Evolutionary conservation across 257 asterid species (phyloP).

Genomic region (Solanum virginianum): DNA sequence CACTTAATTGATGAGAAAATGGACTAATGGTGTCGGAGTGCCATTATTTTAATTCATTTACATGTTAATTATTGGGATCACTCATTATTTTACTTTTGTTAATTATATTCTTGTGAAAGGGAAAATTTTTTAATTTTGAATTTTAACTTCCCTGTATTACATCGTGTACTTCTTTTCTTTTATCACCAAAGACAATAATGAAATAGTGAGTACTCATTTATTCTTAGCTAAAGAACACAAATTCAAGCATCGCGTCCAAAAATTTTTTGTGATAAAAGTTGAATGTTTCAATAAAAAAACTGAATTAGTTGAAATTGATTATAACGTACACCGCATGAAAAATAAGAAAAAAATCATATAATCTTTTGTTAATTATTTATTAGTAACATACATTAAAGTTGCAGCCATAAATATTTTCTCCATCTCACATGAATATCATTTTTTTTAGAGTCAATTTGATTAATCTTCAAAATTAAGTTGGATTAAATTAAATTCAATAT

Average conservation of each 20-base stretch:
- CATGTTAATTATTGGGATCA: neutral
- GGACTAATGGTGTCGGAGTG: neutral
- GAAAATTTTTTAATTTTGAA: neutral
- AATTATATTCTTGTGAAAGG: neutral
- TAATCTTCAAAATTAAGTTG: neutral
- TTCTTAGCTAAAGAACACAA: too few species aligned
- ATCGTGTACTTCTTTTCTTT: neutral
- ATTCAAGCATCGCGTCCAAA: neutral
- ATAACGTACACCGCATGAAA: rapidly evolving
- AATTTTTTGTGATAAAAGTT: rapidly evolving
- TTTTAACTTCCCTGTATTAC: neutral
- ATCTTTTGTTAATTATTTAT: neutral
- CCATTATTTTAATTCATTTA: neutral
- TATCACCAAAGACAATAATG: neutral
- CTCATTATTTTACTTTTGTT: neutral
- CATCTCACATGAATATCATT: neutral
- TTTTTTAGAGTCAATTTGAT: neutral
- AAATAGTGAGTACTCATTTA: rapidly evolving
- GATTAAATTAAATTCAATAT: neutral
- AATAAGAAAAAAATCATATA: neutral
- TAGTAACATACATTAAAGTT: neutral
- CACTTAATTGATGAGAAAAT: slow-evolving; percentile 1
- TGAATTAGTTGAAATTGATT: neutral
- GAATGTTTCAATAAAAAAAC: rapidly evolving
- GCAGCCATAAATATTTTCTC: neutral